These are phyloP conservation scores for Entomortierella parvispora DNA, from an alignment of 192 early-diverging fungal genomes.

Conservation along the genomic window DNA sequence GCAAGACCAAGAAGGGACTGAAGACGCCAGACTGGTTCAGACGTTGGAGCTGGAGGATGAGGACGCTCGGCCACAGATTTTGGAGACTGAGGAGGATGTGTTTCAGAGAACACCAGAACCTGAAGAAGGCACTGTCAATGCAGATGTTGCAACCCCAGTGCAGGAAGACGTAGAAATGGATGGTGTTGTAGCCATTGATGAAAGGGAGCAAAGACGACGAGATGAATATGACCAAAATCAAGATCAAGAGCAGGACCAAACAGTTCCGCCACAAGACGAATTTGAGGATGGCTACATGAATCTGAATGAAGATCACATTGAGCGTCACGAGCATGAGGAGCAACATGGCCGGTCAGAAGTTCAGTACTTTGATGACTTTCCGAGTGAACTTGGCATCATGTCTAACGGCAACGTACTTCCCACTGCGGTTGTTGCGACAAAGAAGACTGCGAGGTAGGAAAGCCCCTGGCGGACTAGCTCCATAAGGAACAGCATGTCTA, in stretches of 20 bases:
- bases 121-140: too few species aligned
- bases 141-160: not conserved
- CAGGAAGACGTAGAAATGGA: not conserved
- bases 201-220: not conserved
- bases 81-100: not conserved
- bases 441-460: constrained; percentile 21
- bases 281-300: constrained; percentile 40
- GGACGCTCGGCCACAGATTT: too few species aligned
- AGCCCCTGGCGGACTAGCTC: too few species aligned
- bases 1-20: not conserved
- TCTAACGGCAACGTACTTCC: constrained; percentile 37
- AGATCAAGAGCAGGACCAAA: not conserved
- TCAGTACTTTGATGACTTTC: constrained; percentile 47
- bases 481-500: not conserved
- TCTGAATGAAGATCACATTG: constrained; percentile 28
- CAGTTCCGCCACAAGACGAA: not conserved
- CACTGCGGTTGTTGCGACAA: constrained; percentile 6
- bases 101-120: too few species aligned
- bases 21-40: not conserved
- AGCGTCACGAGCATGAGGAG: constrained; percentile 38
- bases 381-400: constrained; percentile 48
- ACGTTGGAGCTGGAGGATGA: not conserved
- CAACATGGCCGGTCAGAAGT: constrained; percentile 7
- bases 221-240: not conserved
- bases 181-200: not conserved